Conservation (phyloP, 2,329 filamentous ascomycete genomes). For the Daldinia sp. region DNA sequence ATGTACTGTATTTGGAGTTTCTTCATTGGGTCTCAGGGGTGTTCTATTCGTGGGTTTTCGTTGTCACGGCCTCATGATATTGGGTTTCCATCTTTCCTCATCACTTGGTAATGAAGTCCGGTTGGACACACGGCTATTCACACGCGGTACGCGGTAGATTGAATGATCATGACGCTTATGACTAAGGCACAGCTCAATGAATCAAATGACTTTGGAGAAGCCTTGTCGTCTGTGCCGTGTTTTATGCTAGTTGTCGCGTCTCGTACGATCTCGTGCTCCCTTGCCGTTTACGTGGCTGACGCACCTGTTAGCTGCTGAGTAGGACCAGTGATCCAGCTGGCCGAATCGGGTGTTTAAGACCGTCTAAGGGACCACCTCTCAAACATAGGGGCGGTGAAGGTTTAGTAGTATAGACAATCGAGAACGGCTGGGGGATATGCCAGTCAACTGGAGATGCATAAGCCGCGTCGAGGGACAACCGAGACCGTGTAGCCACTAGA, state of each 20-base stretch:
- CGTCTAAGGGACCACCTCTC: conserved; percentile 26
- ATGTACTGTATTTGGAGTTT: conserved; percentile 36
- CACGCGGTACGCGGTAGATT: conserved; percentile 43
- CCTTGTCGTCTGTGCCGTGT: conserved; percentile 18
- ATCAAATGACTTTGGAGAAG: conserved; percentile 44
- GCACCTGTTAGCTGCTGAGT: conserved; percentile 22
- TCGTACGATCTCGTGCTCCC: conserved; percentile 32
- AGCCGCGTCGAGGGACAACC: conserved; percentile 18
- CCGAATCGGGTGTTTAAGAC: conserved; percentile 22
- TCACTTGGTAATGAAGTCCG: conserved; percentile 43
- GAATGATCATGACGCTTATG: conserved; percentile 48
- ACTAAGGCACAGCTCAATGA: conserved; percentile 49
- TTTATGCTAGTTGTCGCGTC: conserved; percentile 13
- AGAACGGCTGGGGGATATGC: conserved; percentile 34
- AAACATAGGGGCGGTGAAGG: conserved; percentile 35
- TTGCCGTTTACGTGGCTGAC: conserved; percentile 38
- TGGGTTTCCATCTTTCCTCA: conserved; percentile 40
- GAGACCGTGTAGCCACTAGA: conserved; percentile 14
- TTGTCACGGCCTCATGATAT: conserved; percentile 38
- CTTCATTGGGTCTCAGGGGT: conserved; percentile 31
- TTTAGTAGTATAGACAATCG: conserved; percentile 22
- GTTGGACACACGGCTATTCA: conserved; percentile 40
- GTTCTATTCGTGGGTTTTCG: conserved; percentile 30
- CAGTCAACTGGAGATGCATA: conserved; percentile 25
- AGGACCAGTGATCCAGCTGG: conserved; percentile 24